phyloP scores from a whole-genome alignment of 2,329 filamentous ascomycete genomes.

The Sphaceloma murrayae region DNA sequence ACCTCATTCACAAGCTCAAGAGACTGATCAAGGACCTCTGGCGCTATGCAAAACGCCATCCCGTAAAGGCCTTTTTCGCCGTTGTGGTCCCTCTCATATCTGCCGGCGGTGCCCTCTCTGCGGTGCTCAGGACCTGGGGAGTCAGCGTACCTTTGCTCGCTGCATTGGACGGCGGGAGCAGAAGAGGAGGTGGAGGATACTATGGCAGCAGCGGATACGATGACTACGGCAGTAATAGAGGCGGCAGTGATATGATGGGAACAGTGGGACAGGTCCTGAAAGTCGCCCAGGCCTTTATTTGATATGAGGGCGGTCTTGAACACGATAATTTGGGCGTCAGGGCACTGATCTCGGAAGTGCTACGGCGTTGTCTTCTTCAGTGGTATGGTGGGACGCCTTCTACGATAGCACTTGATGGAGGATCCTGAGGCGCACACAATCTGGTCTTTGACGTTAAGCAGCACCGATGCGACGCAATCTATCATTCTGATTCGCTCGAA shows the following conservation, averaged over 20 bases:
- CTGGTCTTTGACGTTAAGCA: no score
- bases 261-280: constrained; percentile 41
- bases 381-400: no score
- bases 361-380: no score
- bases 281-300: constrained; percentile 45
- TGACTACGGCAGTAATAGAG: constrained; percentile 28
- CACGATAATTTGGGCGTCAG: no score
- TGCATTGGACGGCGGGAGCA: constrained; percentile 24
- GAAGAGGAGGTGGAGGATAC: constrained; percentile 29
- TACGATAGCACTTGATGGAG: no score
- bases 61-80: constrained; percentile 81
- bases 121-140: constrained; percentile 68
- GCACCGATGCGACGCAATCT: no score
- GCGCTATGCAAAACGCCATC: constrained; percentile 73
- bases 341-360: no score
- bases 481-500: no score
- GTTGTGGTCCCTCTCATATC: constrained; percentile 78
- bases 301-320: no score
- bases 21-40: constrained; percentile 71
- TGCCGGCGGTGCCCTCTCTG: constrained; percentile 64
- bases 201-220: constrained; percentile 40
- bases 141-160: constrained; percentile 58
- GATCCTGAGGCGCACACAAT: no score
- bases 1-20: constrained; percentile 64
- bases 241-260: constrained; percentile 34